Base-by-base conservation (phyloP, 768 basidiomycete species). In the Mycena chlorophos region DNA sequence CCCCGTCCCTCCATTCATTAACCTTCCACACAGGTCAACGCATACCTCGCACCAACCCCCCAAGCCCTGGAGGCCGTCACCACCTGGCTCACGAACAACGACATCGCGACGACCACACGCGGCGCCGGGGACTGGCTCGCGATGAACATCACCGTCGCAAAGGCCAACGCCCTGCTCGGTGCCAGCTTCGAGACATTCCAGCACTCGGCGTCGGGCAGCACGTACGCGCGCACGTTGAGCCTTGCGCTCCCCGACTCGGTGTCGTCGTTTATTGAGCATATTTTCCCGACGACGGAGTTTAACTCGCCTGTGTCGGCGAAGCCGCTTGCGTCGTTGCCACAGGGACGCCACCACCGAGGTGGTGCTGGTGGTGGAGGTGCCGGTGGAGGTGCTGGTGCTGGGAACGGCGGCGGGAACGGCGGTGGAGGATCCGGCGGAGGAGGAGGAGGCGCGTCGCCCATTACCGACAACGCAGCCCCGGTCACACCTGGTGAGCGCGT, bases 1-100 rank as follows among this genome's bases (percentile, higher is more conserved):
- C 67, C 76, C 48, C 66, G 70, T 19, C 78, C 77, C 0, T 65
- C 70, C 46, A 63, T 66, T 0, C 68, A 73, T 54, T 73, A 67
- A 27, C 51, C 62, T 1, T 49, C 31, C 48, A 30, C 23, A 22
- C 43, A 65, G 56, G 58, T 60, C 30, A 52, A 64, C 45, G 47
- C 54, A 6, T 59, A 57, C 48, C 52, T 58, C 27, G 51, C 54
- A 16, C 61, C 61, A 3, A 19, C 54, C 13, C 27, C 29, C 16
- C 46, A 57, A 17, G 56, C 61, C 17, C 30, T 55, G 20, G 75
- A 79, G 48, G 48, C 56, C 27, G 68, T 68, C 27, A 68, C 67
- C 19, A 69, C 72, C 51, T 83, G 82, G 81, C 67, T 83, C 4
- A 67, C 68, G 0, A 46, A 46, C 13, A 46, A 46, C 45, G 27